These are phyloP conservation scores for Teratosphaeria epicoccoides DNA, from an alignment of 2,329 filamentous ascomycete species.

Conservation along the genomic window DNA sequence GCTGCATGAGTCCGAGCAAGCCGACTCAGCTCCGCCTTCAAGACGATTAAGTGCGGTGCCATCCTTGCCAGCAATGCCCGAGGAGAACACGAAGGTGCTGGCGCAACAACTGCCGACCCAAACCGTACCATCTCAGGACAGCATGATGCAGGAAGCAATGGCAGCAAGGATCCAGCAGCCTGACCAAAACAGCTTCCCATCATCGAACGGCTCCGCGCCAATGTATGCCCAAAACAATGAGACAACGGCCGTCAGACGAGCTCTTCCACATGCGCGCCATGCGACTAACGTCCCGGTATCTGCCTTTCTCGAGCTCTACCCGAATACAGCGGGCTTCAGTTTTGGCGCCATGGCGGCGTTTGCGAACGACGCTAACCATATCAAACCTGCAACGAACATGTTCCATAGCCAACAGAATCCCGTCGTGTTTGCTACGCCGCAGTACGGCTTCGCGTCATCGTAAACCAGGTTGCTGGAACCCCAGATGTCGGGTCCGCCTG, in stretches of 20 bases:
- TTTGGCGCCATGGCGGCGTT: background rate
- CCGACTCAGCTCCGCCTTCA: background rate
- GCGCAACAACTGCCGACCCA: background rate
- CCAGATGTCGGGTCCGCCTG: background rate
- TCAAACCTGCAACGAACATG: background rate
- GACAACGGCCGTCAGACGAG: background rate
- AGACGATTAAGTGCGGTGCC: background rate
- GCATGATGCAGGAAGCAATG: background rate
- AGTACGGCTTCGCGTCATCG: background rate
- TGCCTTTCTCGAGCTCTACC: background rate
- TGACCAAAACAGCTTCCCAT: background rate
- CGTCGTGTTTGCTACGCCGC: background rate
- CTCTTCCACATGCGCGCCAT: background rate
- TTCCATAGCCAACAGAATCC: background rate
- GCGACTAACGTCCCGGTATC: background rate
- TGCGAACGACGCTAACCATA: background rate
- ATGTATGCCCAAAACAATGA: background rate
- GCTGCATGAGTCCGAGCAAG: background rate
- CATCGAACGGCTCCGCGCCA: background rate
- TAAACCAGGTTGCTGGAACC: background rate
- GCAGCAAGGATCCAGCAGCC: background rate
- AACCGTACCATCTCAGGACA: background rate
- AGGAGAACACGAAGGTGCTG: background rate
- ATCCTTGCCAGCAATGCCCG: background rate
- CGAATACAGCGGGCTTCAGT: background rate